phyloP scores from a whole-genome alignment of 441 rosid genomes.

The Lepidium campestre region DNA sequence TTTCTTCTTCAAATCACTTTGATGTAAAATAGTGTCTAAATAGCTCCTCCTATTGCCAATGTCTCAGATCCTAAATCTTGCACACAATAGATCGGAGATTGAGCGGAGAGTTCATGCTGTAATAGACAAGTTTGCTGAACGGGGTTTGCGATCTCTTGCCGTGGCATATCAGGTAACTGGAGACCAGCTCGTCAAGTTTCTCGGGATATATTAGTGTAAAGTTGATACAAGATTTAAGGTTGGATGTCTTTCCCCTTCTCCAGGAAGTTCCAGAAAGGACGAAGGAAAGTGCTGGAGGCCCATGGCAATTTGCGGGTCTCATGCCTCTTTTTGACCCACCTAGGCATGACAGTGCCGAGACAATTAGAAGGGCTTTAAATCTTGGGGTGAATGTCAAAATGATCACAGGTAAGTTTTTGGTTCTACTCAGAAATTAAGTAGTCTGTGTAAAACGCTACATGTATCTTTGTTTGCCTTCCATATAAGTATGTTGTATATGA shows the following conservation, averaged over 20 bases:
- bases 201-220: not conserved
- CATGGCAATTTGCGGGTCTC: slow-evolving; percentile 88
- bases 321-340: slow-evolving; percentile 99
- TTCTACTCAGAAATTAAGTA: not conserved
- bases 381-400: slow-evolving; percentile 96
- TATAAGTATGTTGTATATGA: not conserved
- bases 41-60: not conserved
- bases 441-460: not conserved
- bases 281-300: slow-evolving; percentile 86
- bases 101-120: slow-evolving; percentile 87
- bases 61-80: slow-evolving; percentile 74
- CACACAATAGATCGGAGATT: slow-evolving; percentile 77
- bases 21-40: not conserved
- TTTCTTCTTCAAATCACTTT: not conserved
- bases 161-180: slow-evolving; percentile 78
- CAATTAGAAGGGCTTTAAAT: slow-evolving; percentile 83
- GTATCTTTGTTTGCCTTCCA: not conserved
- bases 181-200: not conserved
- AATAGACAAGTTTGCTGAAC: slow-evolving; percentile 90
- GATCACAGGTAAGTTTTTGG: slow-evolving; percentile 66
- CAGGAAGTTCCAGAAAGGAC: slow-evolving; percentile 91
- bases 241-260: not conserved
- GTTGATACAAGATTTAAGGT: slow-evolving; percentile 4
- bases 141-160: slow-evolving; percentile 92
- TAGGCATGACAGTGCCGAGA: slow-evolving; percentile 96